Evolutionary conservation across 2,329 filamentous ascomycete species (phyloP).

Genomic region (Aspergillus pseudotamarii): DNA sequence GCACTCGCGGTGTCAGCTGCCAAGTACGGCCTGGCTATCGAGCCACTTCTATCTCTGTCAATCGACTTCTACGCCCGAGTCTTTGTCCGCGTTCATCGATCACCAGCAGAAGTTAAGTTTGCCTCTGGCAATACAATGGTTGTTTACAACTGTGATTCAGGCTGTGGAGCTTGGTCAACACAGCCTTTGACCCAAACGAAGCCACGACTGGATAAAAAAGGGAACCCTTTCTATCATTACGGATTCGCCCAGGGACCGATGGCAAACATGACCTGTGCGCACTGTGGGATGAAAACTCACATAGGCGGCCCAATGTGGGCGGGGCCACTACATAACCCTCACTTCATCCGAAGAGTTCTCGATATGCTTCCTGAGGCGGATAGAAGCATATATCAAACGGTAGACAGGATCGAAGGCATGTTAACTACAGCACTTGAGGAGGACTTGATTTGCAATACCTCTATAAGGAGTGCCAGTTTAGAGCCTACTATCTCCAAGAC

Average conservation of each 20-base stretch:
- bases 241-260: constrained; percentile 72
- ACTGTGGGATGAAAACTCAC: constrained; percentile 86
- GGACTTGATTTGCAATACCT: constrained; percentile 37
- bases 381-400: constrained; percentile 74
- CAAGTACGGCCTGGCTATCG: constrained; percentile 83
- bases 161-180: constrained; percentile 88
- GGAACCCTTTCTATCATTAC: constrained; percentile 75
- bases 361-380: constrained; percentile 69
- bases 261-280: constrained; percentile 68
- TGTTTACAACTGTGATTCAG: constrained; percentile 85
- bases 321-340: constrained; percentile 80
- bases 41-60: constrained; percentile 87
- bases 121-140: constrained; percentile 89
- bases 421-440: constrained; percentile 86
- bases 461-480: constrained; percentile 15
- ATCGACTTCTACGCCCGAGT: constrained; percentile 95
- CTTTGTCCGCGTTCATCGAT: constrained; percentile 80
- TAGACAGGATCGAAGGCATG: constrained; percentile 85
- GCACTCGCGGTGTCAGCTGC: constrained; percentile 78
- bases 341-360: constrained; percentile 80
- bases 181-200: constrained; percentile 76
- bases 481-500: constrained; percentile 13
- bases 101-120: constrained; percentile 85
- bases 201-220: constrained; percentile 69
- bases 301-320: constrained; percentile 93